These are phyloP conservation scores for Orbilia javanica DNA, from an alignment of 2,329 filamentous ascomycete genomes.

Conservation along the genomic window DNA sequence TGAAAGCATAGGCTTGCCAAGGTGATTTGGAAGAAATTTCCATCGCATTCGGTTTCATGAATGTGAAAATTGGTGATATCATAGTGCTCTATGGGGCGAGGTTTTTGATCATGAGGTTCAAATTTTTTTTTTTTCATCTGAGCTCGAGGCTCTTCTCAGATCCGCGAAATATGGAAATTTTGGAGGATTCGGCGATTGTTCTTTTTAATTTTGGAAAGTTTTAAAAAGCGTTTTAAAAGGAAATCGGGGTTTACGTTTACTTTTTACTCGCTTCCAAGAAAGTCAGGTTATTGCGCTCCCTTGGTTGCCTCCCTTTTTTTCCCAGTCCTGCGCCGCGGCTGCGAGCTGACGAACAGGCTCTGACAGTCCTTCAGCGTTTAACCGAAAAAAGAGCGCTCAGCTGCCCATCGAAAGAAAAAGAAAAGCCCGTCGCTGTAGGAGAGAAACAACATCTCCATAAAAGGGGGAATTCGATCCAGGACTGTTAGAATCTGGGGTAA, in stretches of 20 bases:
- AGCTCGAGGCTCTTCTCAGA: constrained; percentile 3
- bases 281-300: neutral
- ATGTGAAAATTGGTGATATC: neutral
- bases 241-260: constrained; percentile 20
- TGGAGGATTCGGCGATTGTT: constrained; percentile 23
- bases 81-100: neutral
- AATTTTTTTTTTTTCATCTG: neutral
- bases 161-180: constrained; percentile 15
- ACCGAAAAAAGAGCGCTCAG: constrained; percentile 27
- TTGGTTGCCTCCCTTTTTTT: constrained; percentile 3
- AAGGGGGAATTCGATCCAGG: constrained; percentile 47
- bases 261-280: constrained; percentile 30
- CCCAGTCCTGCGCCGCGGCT: constrained; percentile 3
- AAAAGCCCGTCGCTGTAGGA: neutral
- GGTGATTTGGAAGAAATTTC: neutral
- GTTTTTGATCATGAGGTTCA: constrained; percentile 18
- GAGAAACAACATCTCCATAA: constrained; percentile 28
- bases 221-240: constrained; percentile 10
- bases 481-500: constrained; percentile 16
- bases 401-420: constrained; percentile 5
- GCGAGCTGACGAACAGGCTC: constrained; percentile 10
- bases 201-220: constrained; percentile 10
- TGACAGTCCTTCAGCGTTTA: constrained; percentile 26
- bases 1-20: neutral
- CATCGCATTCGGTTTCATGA: neutral